phyloP scores from a whole-genome alignment of 2,329 filamentous ascomycete genomes.

The Orbilia oligospora region DNA sequence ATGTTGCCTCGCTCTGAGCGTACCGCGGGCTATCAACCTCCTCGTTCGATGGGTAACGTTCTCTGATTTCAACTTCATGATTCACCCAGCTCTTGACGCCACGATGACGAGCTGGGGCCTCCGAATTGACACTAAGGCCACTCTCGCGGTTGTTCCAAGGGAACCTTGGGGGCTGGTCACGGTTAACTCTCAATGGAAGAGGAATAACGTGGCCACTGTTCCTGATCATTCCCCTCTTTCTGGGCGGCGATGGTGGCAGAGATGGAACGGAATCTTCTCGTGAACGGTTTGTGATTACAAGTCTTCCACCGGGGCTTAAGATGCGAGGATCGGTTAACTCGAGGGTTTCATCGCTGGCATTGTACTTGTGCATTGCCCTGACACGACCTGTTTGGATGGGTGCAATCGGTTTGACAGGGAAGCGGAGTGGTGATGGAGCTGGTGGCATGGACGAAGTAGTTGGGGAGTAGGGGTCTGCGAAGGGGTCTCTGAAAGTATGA shows the following conservation, averaged over 20 bases:
- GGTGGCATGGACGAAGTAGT: conserved; percentile 39
- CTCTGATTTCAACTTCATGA: conserved; percentile 71
- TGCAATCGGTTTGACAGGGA: conserved; percentile 28
- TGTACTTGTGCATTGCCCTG: conserved; percentile 48
- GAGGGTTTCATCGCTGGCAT: conserved; percentile 49
- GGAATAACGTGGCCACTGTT: conserved; percentile 15
- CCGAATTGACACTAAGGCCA: conserved; percentile 67
- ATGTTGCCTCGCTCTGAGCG: conserved; percentile 48
- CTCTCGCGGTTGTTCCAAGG: conserved; percentile 35
- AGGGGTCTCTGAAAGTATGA: conserved; percentile 30
- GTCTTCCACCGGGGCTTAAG: conserved; percentile 40
- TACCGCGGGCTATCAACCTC: conserved; percentile 47
- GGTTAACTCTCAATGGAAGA: conserved; percentile 19
- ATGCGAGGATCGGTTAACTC: conserved; percentile 53
- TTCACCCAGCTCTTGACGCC: conserved; percentile 76
- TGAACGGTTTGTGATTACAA: conserved; percentile 52
- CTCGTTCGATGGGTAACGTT: conserved; percentile 33
- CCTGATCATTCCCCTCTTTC: conserved; percentile 27
- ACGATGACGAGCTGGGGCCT: conserved; percentile 73
- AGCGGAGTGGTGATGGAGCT: conserved; percentile 38
- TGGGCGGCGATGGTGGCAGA: conserved; percentile 46
- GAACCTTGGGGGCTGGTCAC: conserved; percentile 4
- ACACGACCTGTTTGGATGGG: conserved; percentile 8
- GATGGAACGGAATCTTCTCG: conserved; percentile 48
- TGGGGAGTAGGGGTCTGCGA: conserved; percentile 51